Conservation (phyloP, 495 filamentous ascomycete genomes). For the Aspergillus mulundensis region DNA sequence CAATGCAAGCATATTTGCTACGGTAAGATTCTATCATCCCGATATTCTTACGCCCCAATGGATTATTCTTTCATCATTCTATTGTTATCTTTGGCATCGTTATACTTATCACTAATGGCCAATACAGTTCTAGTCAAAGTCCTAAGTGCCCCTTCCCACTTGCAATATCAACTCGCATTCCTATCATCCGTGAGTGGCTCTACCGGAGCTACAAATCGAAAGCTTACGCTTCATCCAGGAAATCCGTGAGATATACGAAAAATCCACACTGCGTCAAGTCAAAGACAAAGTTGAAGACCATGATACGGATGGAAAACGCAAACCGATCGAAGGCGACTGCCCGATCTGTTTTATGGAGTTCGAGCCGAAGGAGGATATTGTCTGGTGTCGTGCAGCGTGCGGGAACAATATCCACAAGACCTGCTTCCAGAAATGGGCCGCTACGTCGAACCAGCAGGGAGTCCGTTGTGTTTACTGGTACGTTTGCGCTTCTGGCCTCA, state of each 20-base stretch:
- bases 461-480: conserved; percentile 67
- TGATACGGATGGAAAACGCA: conserved; percentile 47
- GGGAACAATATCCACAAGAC: conserved; percentile 74
- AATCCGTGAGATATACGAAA: conserved; percentile 45
- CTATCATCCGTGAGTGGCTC: conserved; percentile 45
- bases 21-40: conserved; percentile 30
- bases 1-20: conserved; percentile 77
- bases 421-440: conserved; percentile 70
- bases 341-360: conserved; percentile 76
- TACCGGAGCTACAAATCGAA: background rate
- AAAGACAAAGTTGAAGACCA: conserved; percentile 15
- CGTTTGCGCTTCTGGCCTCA: conserved; percentile 8
- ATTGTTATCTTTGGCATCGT: conserved; percentile 12
- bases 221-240: conserved; percentile 39
- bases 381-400: conserved; percentile 70
- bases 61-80: conserved; percentile 10
- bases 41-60: conserved; percentile 1
- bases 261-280: conserved; percentile 29
- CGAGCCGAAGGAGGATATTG: conserved; percentile 46
- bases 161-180: conserved; percentile 73
- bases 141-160: conserved; percentile 56
- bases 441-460: conserved; percentile 45
- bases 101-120: conserved; percentile 15
- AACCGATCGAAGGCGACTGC: conserved; percentile 67
- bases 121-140: conserved; percentile 58